phyloP scores from a whole-genome alignment of 2,329 filamentous ascomycete genomes.

The Colletotrichum lini region DNA sequence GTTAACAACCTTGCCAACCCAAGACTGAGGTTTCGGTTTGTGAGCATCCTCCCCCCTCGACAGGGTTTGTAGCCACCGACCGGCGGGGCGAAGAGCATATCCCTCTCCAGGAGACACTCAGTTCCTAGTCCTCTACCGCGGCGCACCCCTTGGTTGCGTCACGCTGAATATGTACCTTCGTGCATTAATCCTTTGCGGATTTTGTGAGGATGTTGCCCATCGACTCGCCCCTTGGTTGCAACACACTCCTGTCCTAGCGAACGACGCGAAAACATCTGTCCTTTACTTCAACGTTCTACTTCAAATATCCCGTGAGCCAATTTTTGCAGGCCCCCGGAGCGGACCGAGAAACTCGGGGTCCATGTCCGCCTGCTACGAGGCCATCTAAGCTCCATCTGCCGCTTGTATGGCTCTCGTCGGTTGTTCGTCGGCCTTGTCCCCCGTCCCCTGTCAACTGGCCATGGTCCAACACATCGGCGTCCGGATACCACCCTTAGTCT shows the following conservation, averaged over 20 bases:
- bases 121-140: neutral
- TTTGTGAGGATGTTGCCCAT: slow-evolving; percentile 30
- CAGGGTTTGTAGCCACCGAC: slow-evolving; percentile 7
- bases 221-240: slow-evolving; percentile 17
- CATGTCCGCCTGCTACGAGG: neutral
- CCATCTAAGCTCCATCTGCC: slow-evolving; percentile 5
- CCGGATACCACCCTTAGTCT: slow-evolving; percentile 23
- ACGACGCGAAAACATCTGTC: neutral
- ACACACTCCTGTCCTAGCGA: neutral
- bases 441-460: slow-evolving; percentile 21
- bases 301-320: neutral
- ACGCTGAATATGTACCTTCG: neutral
- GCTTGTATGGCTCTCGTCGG: neutral
- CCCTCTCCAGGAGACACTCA: neutral
- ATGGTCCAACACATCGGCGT: slow-evolving; percentile 33
- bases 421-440: slow-evolving; percentile 21
- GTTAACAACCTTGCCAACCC: neutral
- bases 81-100: slow-evolving; percentile 4
- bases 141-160: neutral
- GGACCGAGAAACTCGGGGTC: neutral
- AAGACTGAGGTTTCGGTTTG: slow-evolving; percentile 9
- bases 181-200: neutral
- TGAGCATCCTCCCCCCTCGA: too few species aligned
- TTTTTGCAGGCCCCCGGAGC: neutral
- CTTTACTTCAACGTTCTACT: neutral